Evolutionary conservation across 2,329 filamentous ascomycete genomes (phyloP).

Genomic region (Didymella exigua): DNA sequence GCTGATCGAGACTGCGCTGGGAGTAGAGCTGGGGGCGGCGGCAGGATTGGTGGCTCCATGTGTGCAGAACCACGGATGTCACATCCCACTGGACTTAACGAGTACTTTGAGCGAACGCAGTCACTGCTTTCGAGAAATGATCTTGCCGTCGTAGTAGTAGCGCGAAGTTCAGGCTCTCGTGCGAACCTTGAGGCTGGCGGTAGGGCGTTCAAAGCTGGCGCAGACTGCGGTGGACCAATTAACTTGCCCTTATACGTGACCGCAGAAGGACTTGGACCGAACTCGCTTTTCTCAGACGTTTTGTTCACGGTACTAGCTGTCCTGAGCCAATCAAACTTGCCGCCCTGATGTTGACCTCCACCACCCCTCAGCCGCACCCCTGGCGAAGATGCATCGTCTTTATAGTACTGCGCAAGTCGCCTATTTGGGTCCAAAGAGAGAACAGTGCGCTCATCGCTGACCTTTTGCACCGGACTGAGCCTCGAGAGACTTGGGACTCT

Average conservation of each 20-base stretch:
- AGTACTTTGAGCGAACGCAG: neutral
- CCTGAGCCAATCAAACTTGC: neutral
- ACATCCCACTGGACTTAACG: neutral
- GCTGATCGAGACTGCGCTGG: neutral
- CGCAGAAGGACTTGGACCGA: neutral
- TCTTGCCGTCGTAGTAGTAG: neutral
- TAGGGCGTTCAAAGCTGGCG: neutral
- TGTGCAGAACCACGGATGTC: neutral
- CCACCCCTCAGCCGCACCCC: constrained; percentile 1
- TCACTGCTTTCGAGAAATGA: neutral
- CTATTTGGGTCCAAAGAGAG: neutral
- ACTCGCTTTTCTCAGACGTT: neutral
- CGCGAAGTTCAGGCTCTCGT: too few species aligned
- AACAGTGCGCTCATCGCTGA: neutral
- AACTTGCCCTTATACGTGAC: neutral
- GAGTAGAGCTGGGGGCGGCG: neutral
- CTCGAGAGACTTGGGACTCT: neutral
- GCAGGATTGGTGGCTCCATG: neutral
- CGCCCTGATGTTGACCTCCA: neutral
- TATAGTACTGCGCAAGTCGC: too few species aligned
- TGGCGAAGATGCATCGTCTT: neutral
- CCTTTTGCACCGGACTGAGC: neutral
- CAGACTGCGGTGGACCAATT: constrained; percentile 1
- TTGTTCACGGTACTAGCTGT: neutral
- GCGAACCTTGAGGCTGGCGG: neutral